phyloP scores from a whole-genome alignment of 306 rosid species.

The Ammopiptanthus mongolicus region DNA sequence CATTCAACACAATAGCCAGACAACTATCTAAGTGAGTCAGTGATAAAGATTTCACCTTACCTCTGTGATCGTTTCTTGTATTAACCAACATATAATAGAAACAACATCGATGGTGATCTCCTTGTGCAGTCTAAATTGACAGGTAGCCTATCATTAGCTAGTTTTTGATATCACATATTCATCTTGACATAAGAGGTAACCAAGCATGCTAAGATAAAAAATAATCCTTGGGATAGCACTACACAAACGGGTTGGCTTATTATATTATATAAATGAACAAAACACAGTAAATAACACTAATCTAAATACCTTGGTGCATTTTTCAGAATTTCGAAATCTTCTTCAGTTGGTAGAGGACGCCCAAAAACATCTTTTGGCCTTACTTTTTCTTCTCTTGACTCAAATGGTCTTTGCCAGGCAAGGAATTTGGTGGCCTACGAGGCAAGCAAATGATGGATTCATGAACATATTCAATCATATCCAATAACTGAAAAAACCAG shows the following conservation, averaged over 20 bases:
- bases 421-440: slow-evolving; percentile 35
- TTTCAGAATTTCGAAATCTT: slow-evolving; percentile 79
- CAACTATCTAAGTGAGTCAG: background rate
- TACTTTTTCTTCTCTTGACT: slow-evolving; percentile 55
- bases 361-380: slow-evolving; percentile 96
- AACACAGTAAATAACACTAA: background rate
- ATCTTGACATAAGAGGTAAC: background rate
- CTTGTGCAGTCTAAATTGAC: background rate
- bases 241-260: background rate
- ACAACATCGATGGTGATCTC: background rate
- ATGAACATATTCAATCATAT: background rate
- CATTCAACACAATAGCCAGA: background rate
- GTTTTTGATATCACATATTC: background rate
- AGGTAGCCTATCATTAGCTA: background rate
- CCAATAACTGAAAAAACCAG: background rate
- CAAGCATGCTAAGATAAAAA: background rate
- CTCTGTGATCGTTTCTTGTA: background rate
- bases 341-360: slow-evolving; percentile 85
- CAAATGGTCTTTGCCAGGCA: slow-evolving; percentile 22
- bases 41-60: background rate
- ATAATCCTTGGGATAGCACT: background rate
- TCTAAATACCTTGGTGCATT: slow-evolving; percentile 81
- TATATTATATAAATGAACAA: background rate
- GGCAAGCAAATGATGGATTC: background rate
- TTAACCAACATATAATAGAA: background rate